Percentiles rank a stretch among this genome's conserved stretches.
phyloP scores from a whole-genome alignment of 2,329 filamentous ascomycete species.

The Calonectria honghensis region DNA sequence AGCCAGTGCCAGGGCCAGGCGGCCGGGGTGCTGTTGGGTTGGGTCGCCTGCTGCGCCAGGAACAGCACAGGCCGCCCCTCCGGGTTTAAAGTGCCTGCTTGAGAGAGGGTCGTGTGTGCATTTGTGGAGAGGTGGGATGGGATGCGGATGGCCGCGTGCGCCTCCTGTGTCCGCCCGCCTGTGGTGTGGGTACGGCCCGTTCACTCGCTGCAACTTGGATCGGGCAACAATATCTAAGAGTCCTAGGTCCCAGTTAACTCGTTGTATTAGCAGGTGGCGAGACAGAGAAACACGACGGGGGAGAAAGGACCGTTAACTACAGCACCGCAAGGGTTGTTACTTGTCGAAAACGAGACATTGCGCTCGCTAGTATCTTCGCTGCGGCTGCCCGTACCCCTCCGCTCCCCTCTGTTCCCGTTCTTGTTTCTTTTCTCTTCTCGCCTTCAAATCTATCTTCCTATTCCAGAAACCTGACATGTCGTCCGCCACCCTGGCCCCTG shows the following conservation, averaged over 20 bases:
- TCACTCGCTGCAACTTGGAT: constrained; percentile 20
- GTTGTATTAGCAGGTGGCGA: constrained; percentile 1
- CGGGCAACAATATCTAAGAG: constrained; percentile 15
- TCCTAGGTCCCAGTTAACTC: neutral
- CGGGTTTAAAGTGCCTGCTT: constrained; percentile 53
- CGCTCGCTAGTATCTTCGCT: neutral
- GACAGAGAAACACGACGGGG: neutral
- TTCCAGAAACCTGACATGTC: constrained; percentile 16
- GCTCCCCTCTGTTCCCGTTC: neutral
- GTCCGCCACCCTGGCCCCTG: neutral
- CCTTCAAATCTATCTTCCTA: constrained; percentile 1
- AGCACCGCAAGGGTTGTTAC: neutral
- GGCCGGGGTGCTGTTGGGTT: constrained; percentile 50
- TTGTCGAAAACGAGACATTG: neutral
- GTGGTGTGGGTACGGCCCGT: constrained; percentile 21
- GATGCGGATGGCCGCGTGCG: constrained; percentile 30
- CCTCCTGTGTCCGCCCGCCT: constrained; percentile 2
- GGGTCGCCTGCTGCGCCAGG: constrained; percentile 42
- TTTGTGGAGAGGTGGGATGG: constrained; percentile 31
- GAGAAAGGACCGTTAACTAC: neutral
- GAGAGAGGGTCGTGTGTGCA: constrained; percentile 27
- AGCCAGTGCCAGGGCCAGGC: constrained; percentile 39
- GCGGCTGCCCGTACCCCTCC: neutral
- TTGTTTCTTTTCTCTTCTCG: constrained; percentile 15
- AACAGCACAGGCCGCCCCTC: constrained; percentile 44